A percentile compares a stretch with the other conserved stretches of the same genome.
phyloP scores from a whole-genome alignment of 1,284 basidiomycete genomes.

The Ganoderma resinaceum region DNA sequence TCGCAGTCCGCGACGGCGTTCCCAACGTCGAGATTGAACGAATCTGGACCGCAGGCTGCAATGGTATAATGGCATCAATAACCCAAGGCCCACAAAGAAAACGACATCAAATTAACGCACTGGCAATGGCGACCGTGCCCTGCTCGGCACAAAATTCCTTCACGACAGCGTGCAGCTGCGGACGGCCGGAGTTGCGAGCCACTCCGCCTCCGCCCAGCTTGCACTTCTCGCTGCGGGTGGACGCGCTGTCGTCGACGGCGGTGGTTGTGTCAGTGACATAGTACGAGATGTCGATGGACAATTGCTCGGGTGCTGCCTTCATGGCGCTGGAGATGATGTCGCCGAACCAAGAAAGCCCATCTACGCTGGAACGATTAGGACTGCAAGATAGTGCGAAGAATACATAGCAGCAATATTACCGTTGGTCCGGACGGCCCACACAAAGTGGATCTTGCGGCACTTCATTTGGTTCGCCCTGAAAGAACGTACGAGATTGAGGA shows the following conservation, averaged over 20 bases:
- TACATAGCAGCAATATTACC: conserved; percentile 25
- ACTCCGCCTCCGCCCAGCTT: conserved; percentile 22
- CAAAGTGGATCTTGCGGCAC: conserved; percentile 34
- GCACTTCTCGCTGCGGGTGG: conserved; percentile 5
- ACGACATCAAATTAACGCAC: conserved; percentile 23
- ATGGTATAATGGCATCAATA: neutral
- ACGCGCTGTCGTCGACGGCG: neutral
- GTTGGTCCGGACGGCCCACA: conserved; percentile 35
- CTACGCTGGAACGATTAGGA: conserved; percentile 17
- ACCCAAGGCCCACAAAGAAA: neutral
- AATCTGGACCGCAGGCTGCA: conserved; percentile 45
- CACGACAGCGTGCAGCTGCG: conserved; percentile 25
- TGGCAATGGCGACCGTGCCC: conserved; percentile 32
- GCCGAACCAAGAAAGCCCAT: conserved; percentile 36
- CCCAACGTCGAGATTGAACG: conserved; percentile 44
- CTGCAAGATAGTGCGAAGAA: neutral
- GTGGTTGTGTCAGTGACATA: conserved; percentile 7
- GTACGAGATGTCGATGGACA: conserved; percentile 15
- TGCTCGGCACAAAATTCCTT: conserved; percentile 24
- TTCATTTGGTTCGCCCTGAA: conserved; percentile 16
- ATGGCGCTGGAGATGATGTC: conserved; percentile 21
- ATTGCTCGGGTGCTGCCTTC: neutral
- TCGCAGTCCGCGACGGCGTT: conserved; percentile 45
- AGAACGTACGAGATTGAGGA: conserved; percentile 36
- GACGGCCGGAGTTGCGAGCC: conserved; percentile 28